Evolutionary conservation across 371 early-diverging fungal genomes (phyloP), one percentile per base, ranked within the genome.

Genomic region (Apophysomyces trapeziformis): DNA sequence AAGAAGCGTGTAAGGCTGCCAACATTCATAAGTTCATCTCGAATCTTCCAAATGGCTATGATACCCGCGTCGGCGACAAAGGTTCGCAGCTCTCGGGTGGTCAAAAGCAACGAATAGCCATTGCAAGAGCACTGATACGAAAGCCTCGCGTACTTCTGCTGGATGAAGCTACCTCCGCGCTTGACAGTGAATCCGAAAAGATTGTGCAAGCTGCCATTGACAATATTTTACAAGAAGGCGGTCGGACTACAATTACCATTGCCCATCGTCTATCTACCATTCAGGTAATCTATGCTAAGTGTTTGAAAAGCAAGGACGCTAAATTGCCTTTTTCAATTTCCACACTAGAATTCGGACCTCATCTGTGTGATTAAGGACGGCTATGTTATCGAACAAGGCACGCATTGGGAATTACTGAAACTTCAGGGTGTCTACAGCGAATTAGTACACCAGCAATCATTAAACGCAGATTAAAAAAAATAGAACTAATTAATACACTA

Each of bases 151-250:
- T 98, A 12, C 78, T 98, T 57, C 76, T 98, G 38, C 79, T 98
- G 43, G 99, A 99, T 73, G 99, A 99, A 72, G 96, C 99, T 0
- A 99, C 99, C 2, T 91, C 93, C 7, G 96, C 96, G 0, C 70
- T 97, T 54, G 97, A 97, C 74, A 87, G 90, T 21, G 89, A 93
- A 68, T 89, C 91, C 37, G 99, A 99, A 74, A 87, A 87, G 66
- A 74, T 93, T 16, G 93, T 99, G 5, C 95, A 97, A 69, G 85
- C 84, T 57, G 97, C 95, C 1, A 78, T 98, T 41, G 92, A 93
- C 68, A 77, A 71, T 39, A 92, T 95, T 7, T 72, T 87, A 8
- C 72, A 85, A 32, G 89, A 69, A 60, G 74, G 74, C 26, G 66
- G 90, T 46, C 80, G 89, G 16, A 89, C 83, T n/a, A 90, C 92